Conservation (phyloP, 345 rosid species). For the Dovyalis caffra region DNA sequence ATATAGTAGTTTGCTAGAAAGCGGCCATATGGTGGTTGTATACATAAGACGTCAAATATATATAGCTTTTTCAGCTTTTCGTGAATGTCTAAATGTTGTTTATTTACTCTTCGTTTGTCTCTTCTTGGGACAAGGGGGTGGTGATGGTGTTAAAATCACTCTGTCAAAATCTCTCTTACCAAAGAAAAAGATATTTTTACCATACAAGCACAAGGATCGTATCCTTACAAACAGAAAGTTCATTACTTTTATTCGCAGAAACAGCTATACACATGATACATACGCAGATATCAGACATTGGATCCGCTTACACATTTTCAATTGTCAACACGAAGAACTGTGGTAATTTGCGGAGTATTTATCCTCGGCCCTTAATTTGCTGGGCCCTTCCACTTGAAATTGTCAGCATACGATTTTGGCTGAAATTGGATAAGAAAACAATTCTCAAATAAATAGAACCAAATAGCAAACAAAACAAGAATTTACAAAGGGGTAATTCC, state of each 20-base stretch:
- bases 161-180: background rate
- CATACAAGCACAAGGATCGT: background rate
- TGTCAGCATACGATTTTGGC: conserved; percentile 84
- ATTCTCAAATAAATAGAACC: too few relatives aligned
- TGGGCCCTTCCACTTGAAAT: conserved; percentile 90
- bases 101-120: background rate
- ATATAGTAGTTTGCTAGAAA: background rate
- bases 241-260: background rate
- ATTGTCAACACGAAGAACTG: background rate
- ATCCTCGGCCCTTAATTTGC: conserved; percentile 18
- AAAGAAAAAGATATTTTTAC: background rate
- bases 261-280: background rate
- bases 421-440: conserved; percentile 22
- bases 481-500: background rate
- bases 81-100: conserved; percentile 1
- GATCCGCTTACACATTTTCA: background rate
- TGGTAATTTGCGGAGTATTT: background rate
- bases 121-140: background rate
- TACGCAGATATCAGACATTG: background rate
- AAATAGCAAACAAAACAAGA: background rate
- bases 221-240: background rate
- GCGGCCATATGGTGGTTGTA: background rate
- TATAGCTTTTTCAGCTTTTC: conserved; percentile 19
- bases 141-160: background rate
- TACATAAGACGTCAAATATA: conserved; percentile 6